A percentile compares a stretch with the other conserved stretches of the same genome.
These are phyloP conservation scores for Phialophora tarda DNA, from an alignment of 2,329 filamentous ascomycete genomes.

Conservation along the genomic window DNA sequence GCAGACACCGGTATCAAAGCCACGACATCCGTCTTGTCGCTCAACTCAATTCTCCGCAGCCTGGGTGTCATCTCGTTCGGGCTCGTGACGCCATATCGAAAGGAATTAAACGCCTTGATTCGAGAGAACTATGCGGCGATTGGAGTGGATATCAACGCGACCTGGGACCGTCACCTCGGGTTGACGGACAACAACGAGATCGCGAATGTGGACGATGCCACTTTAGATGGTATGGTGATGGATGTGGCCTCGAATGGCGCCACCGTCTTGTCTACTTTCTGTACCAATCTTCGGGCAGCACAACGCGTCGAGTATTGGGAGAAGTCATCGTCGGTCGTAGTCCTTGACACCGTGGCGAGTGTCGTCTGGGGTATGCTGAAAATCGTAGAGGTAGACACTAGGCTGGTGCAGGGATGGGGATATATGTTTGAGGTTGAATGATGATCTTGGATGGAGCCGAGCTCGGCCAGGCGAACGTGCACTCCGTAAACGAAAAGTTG, in stretches of 20 bases:
- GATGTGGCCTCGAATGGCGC: constrained; percentile 38
- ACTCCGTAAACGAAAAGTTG: neutral
- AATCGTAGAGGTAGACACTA: constrained; percentile 39
- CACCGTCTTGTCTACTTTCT: constrained; percentile 50
- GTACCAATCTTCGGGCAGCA: constrained; percentile 53
- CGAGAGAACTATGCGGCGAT: constrained; percentile 46
- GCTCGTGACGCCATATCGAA: constrained; percentile 52
- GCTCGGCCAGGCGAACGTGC: neutral
- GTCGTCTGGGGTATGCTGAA: constrained; percentile 52
- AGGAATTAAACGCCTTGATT: constrained; percentile 50
- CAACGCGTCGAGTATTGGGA: constrained; percentile 51
- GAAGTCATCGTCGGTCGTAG: constrained; percentile 41
- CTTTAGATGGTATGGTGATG: constrained; percentile 28
- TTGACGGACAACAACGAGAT: constrained; percentile 49
- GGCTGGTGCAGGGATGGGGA: constrained; percentile 45
- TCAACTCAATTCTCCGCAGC: constrained; percentile 46
- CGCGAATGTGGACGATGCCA: constrained; percentile 45
- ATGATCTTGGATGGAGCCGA: neutral
- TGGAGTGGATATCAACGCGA: constrained; percentile 14
- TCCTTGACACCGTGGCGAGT: constrained; percentile 53
- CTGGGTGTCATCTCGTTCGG: constrained; percentile 43
- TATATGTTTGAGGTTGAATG: constrained; percentile 42
- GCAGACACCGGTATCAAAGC: constrained; percentile 48
- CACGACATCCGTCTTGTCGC: constrained; percentile 51
- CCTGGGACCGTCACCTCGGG: constrained; percentile 44